Percentiles rank a stretch among this genome's conserved stretches.
Conservation (phyloP, 352 stramenopile species). For the Pythium aquatile region DNA sequence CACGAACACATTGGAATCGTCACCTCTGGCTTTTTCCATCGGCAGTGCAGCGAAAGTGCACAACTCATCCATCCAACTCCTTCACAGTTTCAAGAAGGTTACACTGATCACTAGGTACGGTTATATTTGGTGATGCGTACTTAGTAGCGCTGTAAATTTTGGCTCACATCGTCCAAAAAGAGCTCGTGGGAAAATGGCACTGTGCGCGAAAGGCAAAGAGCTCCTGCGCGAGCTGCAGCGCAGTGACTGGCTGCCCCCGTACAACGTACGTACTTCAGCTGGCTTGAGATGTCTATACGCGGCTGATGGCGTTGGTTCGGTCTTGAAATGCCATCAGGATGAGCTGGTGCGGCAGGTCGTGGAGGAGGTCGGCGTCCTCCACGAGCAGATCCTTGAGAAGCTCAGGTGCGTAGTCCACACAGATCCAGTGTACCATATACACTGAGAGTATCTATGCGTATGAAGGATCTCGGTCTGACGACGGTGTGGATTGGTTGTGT, state of each 20-base stretch:
- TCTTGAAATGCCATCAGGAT: slow-evolving; percentile 38
- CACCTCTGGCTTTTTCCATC: background rate
- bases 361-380: slow-evolving; percentile 64
- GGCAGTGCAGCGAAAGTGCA: slow-evolving; percentile 5
- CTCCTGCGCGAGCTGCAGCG: slow-evolving; percentile 88
- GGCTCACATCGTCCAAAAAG: slow-evolving; percentile 4
- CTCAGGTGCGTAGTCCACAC: slow-evolving; percentile 39
- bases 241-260: slow-evolving; percentile 90
- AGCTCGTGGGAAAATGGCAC: slow-evolving; percentile 35
- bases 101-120: background rate
- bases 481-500: background rate
- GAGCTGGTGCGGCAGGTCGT: slow-evolving; percentile 79
- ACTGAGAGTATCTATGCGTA: no score
- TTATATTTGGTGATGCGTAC: background rate
- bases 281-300: background rate
- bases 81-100: background rate
- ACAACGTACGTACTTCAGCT: slow-evolving; percentile 71
- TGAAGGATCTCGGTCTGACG: background rate
- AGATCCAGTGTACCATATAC: no score
- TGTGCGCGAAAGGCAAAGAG: slow-evolving; percentile 80
- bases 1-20: background rate
- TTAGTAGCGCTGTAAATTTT: slow-evolving; percentile 17
- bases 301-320: background rate
- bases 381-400: slow-evolving; percentile 77
- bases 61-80: background rate